Evolutionary conservation across 306 rosid species (phyloP), one percentile per base, ranked within the genome.

Genomic region (Quercus mongolica): DNA sequence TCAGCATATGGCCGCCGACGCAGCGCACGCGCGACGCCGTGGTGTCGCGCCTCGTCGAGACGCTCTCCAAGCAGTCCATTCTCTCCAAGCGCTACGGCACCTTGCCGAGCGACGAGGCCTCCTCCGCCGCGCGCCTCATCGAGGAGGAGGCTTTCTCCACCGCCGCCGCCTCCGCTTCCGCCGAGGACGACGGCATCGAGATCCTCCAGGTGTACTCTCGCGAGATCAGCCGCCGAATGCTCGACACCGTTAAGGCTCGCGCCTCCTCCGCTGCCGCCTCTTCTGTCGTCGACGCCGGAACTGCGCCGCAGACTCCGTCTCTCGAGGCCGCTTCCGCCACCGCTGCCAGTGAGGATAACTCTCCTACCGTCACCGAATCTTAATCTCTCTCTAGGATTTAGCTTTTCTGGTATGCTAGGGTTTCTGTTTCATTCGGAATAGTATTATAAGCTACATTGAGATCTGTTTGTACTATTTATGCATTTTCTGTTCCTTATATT

Each of bases 1-100:
- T 93, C 87, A 91, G 88, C 91, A 86, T 96, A 5, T 96, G 99
- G 99, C 99, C 99, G 3, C 98, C 99, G 52, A 81, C 98, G 7
- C 90, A 96, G 78, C 94, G 92, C 76, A 96, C 99, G 21, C 21
- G 21, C 21, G 21, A 21, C 21, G 21, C 21, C 21, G 21, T 21
- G 21, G 21, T 21, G 21, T 21, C 21, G 21, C 21, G 21, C 21
- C 21, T 21, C 21, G 21, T 21, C 21, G 21, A 21, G 21, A 21
- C 21, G 21, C 21, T 21, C 21, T 21, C 21, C 21, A 21, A 21
- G 21, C 21, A 21, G 21, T 21, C 21, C 21, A 21, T 21, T 21
- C 21, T 21, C 21, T 21, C 21, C 21, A 21, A 21, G 21, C 21
- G 21, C 21, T 21, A 21, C 21, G 21, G 21, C 21, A 21, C 21